Conservation (phyloP, 2,329 filamentous ascomycete species). For the Elsinoe arachidis region DNA sequence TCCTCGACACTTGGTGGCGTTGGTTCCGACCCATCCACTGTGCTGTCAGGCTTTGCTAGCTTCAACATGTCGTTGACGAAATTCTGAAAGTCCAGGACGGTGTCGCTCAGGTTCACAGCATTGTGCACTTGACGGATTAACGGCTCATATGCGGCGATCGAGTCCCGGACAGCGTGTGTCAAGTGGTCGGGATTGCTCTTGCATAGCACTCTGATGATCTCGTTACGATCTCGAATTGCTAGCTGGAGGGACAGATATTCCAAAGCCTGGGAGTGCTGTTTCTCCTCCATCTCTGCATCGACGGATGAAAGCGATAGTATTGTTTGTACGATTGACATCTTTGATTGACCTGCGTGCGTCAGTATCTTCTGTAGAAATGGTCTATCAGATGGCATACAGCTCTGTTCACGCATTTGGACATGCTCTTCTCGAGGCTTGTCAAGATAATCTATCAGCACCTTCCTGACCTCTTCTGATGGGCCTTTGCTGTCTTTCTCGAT, state of each 20-base stretch:
- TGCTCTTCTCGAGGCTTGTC: constrained; percentile 47
- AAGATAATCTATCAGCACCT: constrained; percentile 49
- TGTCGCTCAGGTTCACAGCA: constrained; percentile 60
- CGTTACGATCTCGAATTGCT: constrained; percentile 63
- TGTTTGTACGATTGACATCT: constrained; percentile 55
- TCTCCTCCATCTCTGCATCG: constrained; percentile 43
- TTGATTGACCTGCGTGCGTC: constrained; percentile 22
- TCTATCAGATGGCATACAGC: constrained; percentile 30
- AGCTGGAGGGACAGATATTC: constrained; percentile 65
- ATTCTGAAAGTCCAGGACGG: constrained; percentile 56
- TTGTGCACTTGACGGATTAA: constrained; percentile 66
- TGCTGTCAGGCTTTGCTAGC: constrained; percentile 30
- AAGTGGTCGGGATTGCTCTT: constrained; percentile 61
- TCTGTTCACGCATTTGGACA: constrained; percentile 50
- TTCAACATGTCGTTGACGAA: constrained; percentile 67
- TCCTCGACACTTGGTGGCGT: constrained; percentile 57
- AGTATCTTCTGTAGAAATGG: background rate
- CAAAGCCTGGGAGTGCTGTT: constrained; percentile 55
- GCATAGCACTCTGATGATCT: constrained; percentile 59
- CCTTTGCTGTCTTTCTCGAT: constrained; percentile 55
- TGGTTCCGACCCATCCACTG: constrained; percentile 22
- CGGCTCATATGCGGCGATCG: constrained; percentile 61
- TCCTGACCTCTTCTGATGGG: constrained; percentile 53
- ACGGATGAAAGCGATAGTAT: constrained; percentile 52
- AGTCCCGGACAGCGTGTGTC: constrained; percentile 58